Evolutionary conservation across 2,329 filamentous ascomycete genomes (phyloP), one percentile per base, ranked within the genome.

Genomic region (Nakataea oryzae): DNA sequence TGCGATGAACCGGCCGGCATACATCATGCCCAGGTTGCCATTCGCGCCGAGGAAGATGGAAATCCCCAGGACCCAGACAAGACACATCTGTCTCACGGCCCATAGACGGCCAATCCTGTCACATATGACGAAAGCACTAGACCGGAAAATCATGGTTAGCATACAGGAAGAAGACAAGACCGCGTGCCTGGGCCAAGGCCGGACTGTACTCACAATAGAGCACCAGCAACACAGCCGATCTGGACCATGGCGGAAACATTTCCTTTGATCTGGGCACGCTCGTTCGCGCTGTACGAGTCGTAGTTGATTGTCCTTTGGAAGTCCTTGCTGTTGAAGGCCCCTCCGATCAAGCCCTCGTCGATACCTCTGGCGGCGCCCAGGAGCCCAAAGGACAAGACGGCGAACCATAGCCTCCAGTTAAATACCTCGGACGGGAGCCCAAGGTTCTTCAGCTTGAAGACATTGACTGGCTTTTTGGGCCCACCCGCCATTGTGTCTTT

Each of bases 191-290:
- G 34, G 14, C n/a, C 50, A 8, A 50, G 14, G 3, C 21, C 6
- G 8, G 8, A 13, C 3, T 12, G 12, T 28, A 63, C 74, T 70
- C 69, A 78, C 76, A 80, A 63, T 28, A 80, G 62, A n/a, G 70
- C 67, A 3, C 89, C 89, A 4, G 78, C 85, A 32, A 93, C 88
- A 28, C 84, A 89, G 28, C 89, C 89, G 68, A 92, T 85, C 73
- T 92, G 89, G 0, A 93, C 89, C 89, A 93, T 93, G 58, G 87
- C 83, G 1, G 88, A 88, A 62, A 93, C 88, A 72, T 93, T 93
- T 67, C 82, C 86, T 74, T 89, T 86, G 75, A 88, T 86, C 71
- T 89, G 86, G 64, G 87, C 86, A 69, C 82, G 77, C 58, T 83
- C 79, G 4, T 79, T 75, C 0, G 73, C 67, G 57, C 73, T 76